Evolutionary conservation across 23 red algal genomes (phyloP), one percentile per base, ranked within the genome.

Genomic region (Gracilaria gracilis): DNA sequence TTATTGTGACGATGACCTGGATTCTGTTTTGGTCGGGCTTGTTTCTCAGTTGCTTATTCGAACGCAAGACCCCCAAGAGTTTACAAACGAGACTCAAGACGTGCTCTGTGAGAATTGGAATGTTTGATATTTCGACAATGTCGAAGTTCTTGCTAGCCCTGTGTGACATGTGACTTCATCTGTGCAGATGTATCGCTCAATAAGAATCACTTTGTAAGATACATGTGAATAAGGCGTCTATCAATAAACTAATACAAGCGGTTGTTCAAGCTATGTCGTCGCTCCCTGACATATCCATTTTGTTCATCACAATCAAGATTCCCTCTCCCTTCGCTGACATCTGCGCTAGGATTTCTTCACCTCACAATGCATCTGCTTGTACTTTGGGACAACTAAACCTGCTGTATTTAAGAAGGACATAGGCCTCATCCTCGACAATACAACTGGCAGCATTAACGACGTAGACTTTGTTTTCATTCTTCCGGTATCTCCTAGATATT

Each of bases 401-500:
- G 72, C 50, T 40, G 46, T 50, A 77, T 11, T 25, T 48, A 31
- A 77, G 72, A 20, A 77, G 20, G 27, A 77, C 50, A 37, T 49
- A 77, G 2, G 72, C 72, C 27, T 77, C 72, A 48, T 77, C 46
- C 25, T 77, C 72, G n/a, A 77, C 72, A 50, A 77, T 23, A 19
- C 17, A 34, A 32, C 72, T 32, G 24, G 38, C 19, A 25, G 72
- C 72, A 51, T 34, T 51, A 40, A 77, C 72, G 23, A 31, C 1
- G 72, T 77, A 77, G 2, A 51, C 42, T 25, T 77, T 77, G 72
- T 77, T 50, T 77, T 77, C 72, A 28, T 77, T 51, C 23, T 77
- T 51, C 12, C 50, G 40, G 39, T 77, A 77, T 28, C 46, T 77
- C 72, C 36, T 46, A 31, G 50, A 77, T 34, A 77, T 34, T 19